Base-by-base conservation (phyloP, 495 filamentous ascomycete genomes). In the Saxophila tyrrhenica region DNA sequence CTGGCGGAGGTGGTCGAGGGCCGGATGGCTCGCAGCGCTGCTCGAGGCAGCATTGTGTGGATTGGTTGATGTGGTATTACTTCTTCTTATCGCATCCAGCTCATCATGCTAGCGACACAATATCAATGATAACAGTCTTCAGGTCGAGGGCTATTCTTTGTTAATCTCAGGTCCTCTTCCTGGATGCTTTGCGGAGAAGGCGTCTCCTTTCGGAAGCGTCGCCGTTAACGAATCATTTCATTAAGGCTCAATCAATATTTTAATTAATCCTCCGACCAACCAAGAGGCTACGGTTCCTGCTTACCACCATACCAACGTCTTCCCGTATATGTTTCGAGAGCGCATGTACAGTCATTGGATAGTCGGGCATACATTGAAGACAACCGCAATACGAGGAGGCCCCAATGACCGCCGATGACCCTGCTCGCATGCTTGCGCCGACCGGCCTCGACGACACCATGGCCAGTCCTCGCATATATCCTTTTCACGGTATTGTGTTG, bases 1-100 rank as follows among this genome's bases (percentile, higher is more conserved):
- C 3, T 23, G 9, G 39, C 21, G 51, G 38, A 48, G 32, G 25
- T 2, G 11, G 39, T 49, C 25, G 49, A 51, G 52, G 48, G 38
- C 10, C 44, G 41, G 32, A 52, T 24, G n/a, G 56, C 51, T 49
- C 60, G 25, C 1, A 55, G 48, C 24, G 60, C 60, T 35, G 52
- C 56, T 35, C 51, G 56, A 0, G 55, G 39, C 22, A 62, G 60
- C 60, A 62, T 62, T 44, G 41, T 44, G 16, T 35, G 5, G 29
- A 13, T 13, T 35, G 5, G n/a, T n/a, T n/a, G n/a, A n/a, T n/a
- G n/a, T n/a, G n/a, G n/a, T n/a, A n/a, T n/a, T n/a, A n/a, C n/a
- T n/a, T n/a, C n/a, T n/a, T n/a, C n/a, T n/a, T n/a, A n/a, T n/a
- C n/a, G n/a, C n/a, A n/a, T n/a, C n/a, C n/a, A n/a, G n/a, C n/a